Evolutionary conservation across 169 alveolate species (phyloP), one percentile per base, ranked within the genome.

Genomic region (Plasmodium adleri): DNA sequence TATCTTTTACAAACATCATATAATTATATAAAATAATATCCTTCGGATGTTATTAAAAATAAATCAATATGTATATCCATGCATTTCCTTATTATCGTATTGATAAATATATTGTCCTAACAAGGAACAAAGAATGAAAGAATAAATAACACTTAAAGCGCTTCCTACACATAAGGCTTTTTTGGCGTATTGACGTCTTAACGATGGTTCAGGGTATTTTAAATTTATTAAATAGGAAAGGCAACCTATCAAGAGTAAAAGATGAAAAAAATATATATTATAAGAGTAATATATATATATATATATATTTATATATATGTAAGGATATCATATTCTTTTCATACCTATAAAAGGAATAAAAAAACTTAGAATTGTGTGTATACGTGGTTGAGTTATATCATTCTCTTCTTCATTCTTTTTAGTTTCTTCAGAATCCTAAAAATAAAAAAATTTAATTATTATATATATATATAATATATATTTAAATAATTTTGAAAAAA

Each of bases 121-220:
- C 5, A 85, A 4, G 5, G 92, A 85, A 56, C 92, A 85, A n/a
- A 85, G 7, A 39, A 22, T 22, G 60, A 85, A 85, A 15, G 92
- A 70, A 54, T 85, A 85, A 20, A 85, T 59, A 74, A 85, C 92
- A 58, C 88, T 71, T 68, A 85, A 60, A 54, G 75, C 63, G 45
- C 92, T 71, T 1, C 92, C 92, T 59, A 85, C 74, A 59, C 92
- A 85, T 17, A 85, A 43, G 45, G 92, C 92, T 22, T 32, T 72
- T 20, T 28, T 85, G 54, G 87, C 87, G 72, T 85, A 85, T 71
- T 47, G 59, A 1, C 74, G 75, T 45, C 92, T 58, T 7, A 10
- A 70, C 20, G 92, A 58, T 39, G 85, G 49, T 71, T 47, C 87
- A n/a, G 71, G 87, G 72, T 85, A 85, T 39, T 85, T 70, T 85